Base-by-base conservation (phyloP, 164 flowering plant genomes). In the Liquidambar formosana region DNA sequence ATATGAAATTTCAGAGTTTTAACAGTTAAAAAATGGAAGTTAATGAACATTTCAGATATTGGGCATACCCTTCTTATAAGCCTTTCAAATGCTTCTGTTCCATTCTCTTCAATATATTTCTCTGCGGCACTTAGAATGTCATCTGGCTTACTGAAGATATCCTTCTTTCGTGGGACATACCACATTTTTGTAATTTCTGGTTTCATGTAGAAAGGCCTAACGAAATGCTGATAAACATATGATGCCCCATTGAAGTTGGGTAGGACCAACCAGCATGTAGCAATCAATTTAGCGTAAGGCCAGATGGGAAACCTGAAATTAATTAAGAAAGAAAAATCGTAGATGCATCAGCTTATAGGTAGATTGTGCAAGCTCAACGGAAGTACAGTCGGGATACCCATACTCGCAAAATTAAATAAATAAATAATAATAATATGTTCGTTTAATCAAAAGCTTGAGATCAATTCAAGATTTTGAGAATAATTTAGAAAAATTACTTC, bases 231-330 rank as follows among this genome's bases (percentile, higher is more conserved):
- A 58, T 92, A 92, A 0, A 94, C 92, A 74, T 92, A 82, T 5
- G 97, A 91, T 58, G 97, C 97, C 1, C 97, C 99, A 69, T 79
- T 88, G 87, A 94, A 94, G 57, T 86, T 77, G 4, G 99, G 99
- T 44, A 94, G 74, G 19, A 94, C 96, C 79, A 94, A 76, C 99
- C 99, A 94, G 83, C 96, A 88, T 10, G 84, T 80, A 0, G 69
- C 72, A 12, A 80, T 56, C 66, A 94, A 80, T 83, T 91, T 94
- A 6, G 78, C 81, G 51, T 89, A 91, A 9, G 92, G 70, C 97
- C 97, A 89, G 25, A 88, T 76, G 3, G 93, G 87, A 13, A 91
- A 63, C 83, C 97, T 91, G 77, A 18, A 28, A 44, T 11, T 38
- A 51, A 51, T 4, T 1, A 21, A 26, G n/a, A 10, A 15, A n/a